Evolutionary conservation across 306 rosid genomes (phyloP).

Genomic region (Sindora glabra): DNA sequence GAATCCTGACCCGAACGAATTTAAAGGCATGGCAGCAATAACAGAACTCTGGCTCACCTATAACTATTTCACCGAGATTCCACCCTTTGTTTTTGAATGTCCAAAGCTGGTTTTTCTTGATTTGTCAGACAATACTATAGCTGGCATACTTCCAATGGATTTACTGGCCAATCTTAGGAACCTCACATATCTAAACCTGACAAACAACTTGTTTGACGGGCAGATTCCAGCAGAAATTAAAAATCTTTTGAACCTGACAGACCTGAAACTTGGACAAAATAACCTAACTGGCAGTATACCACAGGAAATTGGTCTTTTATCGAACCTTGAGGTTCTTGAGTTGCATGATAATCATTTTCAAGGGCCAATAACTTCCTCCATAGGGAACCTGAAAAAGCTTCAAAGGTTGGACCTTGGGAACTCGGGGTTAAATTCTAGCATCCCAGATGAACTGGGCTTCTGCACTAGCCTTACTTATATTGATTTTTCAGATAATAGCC

Average conservation of each 20-base stretch:
- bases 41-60: conserved; percentile 1
- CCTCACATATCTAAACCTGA: not conserved
- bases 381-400: conserved; percentile 8
- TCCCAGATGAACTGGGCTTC: conserved; percentile 20
- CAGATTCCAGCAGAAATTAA: conserved; percentile 7
- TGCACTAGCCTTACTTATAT: conserved; percentile 16
- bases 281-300: conserved; percentile 16
- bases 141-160: conserved; percentile 10
- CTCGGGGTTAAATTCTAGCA: conserved; percentile 13
- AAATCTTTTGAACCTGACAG: conserved; percentile 11
- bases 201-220: not conserved
- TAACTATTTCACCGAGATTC: conserved; percentile 9
- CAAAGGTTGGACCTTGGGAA: not conserved
- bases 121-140: conserved; percentile 9
- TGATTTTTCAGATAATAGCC: conserved; percentile 9
- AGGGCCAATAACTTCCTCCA: conserved; percentile 19
- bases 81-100: conserved; percentile 12
- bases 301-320: conserved; percentile 10
- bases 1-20: conserved; percentile 9
- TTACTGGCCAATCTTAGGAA: conserved; percentile 4
- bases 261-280: conserved; percentile 9
- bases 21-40: conserved; percentile 12
- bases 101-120: conserved; percentile 19
- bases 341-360: conserved; percentile 8
- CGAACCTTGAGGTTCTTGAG: conserved; percentile 21